phyloP scores from a whole-genome alignment of 306 rosid genomes.

The Fragaria nilgerrensis region DNA sequence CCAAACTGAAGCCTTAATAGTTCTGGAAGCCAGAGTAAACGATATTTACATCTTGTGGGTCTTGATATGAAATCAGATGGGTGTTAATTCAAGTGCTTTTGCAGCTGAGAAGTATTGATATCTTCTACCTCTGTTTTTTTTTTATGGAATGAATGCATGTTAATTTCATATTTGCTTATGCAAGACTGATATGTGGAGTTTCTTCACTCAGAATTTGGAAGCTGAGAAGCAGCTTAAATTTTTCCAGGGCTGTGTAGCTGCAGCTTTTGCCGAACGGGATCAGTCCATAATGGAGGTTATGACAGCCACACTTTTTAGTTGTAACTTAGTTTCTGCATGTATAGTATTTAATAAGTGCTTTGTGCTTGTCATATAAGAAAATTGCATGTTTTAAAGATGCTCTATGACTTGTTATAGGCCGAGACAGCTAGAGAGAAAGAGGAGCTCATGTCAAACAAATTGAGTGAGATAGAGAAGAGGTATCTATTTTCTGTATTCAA shows the following conservation, averaged over 20 bases:
- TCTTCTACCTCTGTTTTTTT: neutral
- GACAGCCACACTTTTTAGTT: conserved; percentile 10
- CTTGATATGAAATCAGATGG: neutral
- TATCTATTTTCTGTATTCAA: conserved; percentile 11
- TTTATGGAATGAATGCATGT: neutral
- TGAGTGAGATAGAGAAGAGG: conserved; percentile 62
- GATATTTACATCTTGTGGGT: neutral
- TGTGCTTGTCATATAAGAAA: conserved; percentile 10
- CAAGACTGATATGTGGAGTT: conserved; percentile 19
- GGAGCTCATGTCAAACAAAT: conserved; percentile 57
- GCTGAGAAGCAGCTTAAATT: conserved; percentile 97
- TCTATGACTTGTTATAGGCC: conserved; percentile 53
- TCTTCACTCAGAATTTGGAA: conserved; percentile 62
- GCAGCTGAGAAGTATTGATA: neutral
- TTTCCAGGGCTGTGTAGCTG: conserved; percentile 94
- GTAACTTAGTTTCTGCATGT: conserved; percentile 10
- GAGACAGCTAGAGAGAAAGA: conserved; percentile 91
- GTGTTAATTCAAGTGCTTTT: neutral
- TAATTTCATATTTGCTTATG: neutral
- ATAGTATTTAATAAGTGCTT: neutral
- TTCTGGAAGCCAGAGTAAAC: neutral
- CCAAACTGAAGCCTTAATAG: neutral
- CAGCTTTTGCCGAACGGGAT: conserved; percentile 97
- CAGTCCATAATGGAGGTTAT: conserved; percentile 84
- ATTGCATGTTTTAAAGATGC: conserved; percentile 26